Conservation (phyloP, 495 filamentous ascomycete species). For the Neurospora discreta region DNA sequence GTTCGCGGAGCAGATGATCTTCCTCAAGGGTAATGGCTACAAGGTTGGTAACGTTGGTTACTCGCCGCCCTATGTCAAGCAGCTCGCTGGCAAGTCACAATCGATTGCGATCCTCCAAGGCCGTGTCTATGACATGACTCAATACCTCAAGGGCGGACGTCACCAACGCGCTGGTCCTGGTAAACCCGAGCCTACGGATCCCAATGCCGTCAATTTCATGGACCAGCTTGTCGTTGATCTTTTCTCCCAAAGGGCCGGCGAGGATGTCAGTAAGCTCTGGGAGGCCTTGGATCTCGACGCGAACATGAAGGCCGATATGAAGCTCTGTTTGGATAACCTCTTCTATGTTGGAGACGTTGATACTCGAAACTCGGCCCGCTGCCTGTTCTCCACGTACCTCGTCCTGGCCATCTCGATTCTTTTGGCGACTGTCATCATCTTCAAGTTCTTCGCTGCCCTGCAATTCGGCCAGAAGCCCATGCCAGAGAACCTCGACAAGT, state of each 20-base stretch:
- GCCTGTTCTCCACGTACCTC: slow-evolving; percentile 83
- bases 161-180: slow-evolving; percentile 44
- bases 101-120: slow-evolving; percentile 69
- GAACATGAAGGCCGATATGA: slow-evolving; percentile 52
- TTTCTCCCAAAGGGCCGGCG: slow-evolving; percentile 63
- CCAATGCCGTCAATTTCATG: slow-evolving; percentile 73
- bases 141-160: slow-evolving; percentile 71
- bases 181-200: slow-evolving; percentile 27
- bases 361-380: slow-evolving; percentile 76
- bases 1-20: slow-evolving; percentile 76
- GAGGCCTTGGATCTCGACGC: slow-evolving; percentile 48
- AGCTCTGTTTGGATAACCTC: slow-evolving; percentile 81
- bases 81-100: slow-evolving; percentile 50
- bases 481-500: slow-evolving; percentile 95
- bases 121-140: slow-evolving; percentile 83
- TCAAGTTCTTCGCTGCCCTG: slow-evolving; percentile 95
- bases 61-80: slow-evolving; percentile 62
- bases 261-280: slow-evolving; percentile 80
- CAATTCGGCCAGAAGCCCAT: slow-evolving; percentile 87
- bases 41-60: slow-evolving; percentile 87
- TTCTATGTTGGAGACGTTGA: slow-evolving; percentile 93
- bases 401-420: slow-evolving; percentile 82
- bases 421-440: slow-evolving; percentile 68
- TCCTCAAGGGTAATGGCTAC: slow-evolving; percentile 57
- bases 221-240: slow-evolving; percentile 57